A percentile compares a stretch with the other conserved stretches of the same genome.
These are phyloP conservation scores for Dictyostelium capitatum DNA, from an alignment of 78 protist species.

Conservation along the genomic window DNA sequence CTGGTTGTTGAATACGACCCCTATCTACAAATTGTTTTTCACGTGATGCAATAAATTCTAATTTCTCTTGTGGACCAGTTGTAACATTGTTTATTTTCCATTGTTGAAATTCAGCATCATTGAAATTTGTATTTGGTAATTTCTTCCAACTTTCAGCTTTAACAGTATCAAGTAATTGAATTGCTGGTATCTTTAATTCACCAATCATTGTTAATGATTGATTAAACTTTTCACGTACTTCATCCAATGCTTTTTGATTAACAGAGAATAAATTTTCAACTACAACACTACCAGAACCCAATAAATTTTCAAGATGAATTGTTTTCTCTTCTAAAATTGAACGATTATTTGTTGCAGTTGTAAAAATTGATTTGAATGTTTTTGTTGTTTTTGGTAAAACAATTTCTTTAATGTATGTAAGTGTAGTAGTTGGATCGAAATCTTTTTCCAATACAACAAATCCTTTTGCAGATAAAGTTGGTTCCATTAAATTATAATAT, in stretches of 20 bases:
- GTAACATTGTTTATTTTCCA: slow-evolving; percentile 58
- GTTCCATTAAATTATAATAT: not conserved
- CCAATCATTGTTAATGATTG: not conserved
- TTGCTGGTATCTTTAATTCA: slow-evolving; percentile 38
- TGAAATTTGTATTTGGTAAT: slow-evolving; percentile 42
- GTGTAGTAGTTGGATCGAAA: not conserved
- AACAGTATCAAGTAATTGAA: slow-evolving; percentile 10
- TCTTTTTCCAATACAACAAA: slow-evolving; percentile 45
- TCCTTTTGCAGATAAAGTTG: not conserved
- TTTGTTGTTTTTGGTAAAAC: slow-evolving; percentile 45
- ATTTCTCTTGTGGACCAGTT: not conserved
- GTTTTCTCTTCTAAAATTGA: slow-evolving; percentile 11
- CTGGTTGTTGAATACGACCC: not conserved
- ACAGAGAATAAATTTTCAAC: slow-evolving; percentile 64
- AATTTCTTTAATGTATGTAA: slow-evolving; percentile 18
- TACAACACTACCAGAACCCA: slow-evolving; percentile 40
- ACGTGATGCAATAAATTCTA: not conserved
- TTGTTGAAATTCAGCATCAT: not conserved
- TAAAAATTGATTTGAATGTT: not conserved
- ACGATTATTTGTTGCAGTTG: not conserved
- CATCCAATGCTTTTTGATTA: slow-evolving; percentile 60
- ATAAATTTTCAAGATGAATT: not conserved
- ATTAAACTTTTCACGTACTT: slow-evolving; percentile 38
- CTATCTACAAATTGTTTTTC: not conserved
- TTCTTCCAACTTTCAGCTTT: slow-evolving; percentile 44